Base-by-base conservation (phyloP, 139 green algal genomes). In the Gonium pectorale region DNA sequence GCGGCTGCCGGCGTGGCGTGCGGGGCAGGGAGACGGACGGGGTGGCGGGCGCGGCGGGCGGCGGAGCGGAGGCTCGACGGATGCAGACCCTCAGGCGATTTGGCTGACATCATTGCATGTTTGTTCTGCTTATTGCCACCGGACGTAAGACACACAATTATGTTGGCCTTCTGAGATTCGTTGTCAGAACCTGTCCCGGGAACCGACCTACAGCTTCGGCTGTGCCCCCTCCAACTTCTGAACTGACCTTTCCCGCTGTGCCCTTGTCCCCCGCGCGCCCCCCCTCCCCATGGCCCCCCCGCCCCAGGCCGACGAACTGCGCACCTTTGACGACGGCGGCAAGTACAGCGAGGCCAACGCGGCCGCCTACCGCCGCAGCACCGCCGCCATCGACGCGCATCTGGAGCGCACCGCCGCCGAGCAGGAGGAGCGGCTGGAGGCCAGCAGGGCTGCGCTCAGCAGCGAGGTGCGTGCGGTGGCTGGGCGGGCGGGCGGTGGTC, bases 321-420 rank as follows among this genome's bases (percentile, higher is more conserved):
- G 67, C 46, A 90, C 86, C 0, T 90, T 90, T 38, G 70, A 87
- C 3, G 4, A 67, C 33, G 87, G 87, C 8, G 87, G 87, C n/a
- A 38, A 72, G 38, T 91, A 91, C 79, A 71, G 60, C 7, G 46
- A 80, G 2, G 67, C 79, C 40, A 93, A 88, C 54, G 86, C 89
- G 0, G 69, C 86, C 17, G 70, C 70, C 54, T 90, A 90, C 79
- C 62, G 38, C 8, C 59, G 84, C 62, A 88, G 83, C 74, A 64
- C 91, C 49, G 79, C 69, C 11, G 80, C 86, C 41, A 89, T 93
- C 26, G 87, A 91, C 63, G 33, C 80, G 22, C 86, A 90, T 60
- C 41, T 90, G 35, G n/a, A 71, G n/a, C 33, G 41, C 4, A 68
- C 82, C 31, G 33, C 86, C 63, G 69, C 46, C 33, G 67, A 80